These are phyloP conservation scores for Aureobasidium musti DNA, from an alignment of 2,329 filamentous ascomycete species.

Conservation along the genomic window DNA sequence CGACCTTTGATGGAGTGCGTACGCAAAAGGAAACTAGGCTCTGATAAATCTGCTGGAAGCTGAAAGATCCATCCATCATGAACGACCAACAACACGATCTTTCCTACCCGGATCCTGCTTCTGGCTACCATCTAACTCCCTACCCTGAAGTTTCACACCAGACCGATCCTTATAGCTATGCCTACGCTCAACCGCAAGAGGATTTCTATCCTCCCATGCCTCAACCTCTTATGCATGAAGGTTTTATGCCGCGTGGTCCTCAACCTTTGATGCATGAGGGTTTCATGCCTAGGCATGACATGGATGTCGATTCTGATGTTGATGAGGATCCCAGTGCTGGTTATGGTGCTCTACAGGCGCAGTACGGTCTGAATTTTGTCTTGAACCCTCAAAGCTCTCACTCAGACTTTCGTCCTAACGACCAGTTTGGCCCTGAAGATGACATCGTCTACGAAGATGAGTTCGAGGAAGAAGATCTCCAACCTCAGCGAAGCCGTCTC, in stretches of 20 bases:
- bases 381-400: slow-evolving; percentile 29
- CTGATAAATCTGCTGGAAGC: slow-evolving; percentile 26
- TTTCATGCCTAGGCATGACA: slow-evolving; percentile 44
- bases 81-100: slow-evolving; percentile 24
- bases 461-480: slow-evolving; percentile 35
- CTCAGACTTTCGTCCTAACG: slow-evolving; percentile 31
- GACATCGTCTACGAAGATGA: slow-evolving; percentile 38
- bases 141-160: slow-evolving; percentile 20
- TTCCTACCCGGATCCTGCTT: slow-evolving; percentile 23
- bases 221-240: slow-evolving; percentile 42
- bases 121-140: slow-evolving; percentile 12
- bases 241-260: slow-evolving; percentile 43
- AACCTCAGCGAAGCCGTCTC: not conserved
- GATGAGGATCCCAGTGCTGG: slow-evolving; percentile 35
- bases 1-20: slow-evolving; percentile 21
- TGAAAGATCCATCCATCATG: slow-evolving; percentile 16
- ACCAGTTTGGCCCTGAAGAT: slow-evolving; percentile 35
- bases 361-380: slow-evolving; percentile 31
- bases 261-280: slow-evolving; percentile 43
- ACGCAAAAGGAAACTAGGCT: slow-evolving; percentile 22
- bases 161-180: slow-evolving; percentile 18
- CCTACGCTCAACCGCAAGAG: slow-evolving; percentile 18
- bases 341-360: slow-evolving; percentile 35
- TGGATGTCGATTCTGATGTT: slow-evolving; percentile 41
- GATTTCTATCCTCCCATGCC: slow-evolving; percentile 26